Base-by-base conservation (phyloP, 306 rosid genomes). In the Vachellia collinsii region DNA sequence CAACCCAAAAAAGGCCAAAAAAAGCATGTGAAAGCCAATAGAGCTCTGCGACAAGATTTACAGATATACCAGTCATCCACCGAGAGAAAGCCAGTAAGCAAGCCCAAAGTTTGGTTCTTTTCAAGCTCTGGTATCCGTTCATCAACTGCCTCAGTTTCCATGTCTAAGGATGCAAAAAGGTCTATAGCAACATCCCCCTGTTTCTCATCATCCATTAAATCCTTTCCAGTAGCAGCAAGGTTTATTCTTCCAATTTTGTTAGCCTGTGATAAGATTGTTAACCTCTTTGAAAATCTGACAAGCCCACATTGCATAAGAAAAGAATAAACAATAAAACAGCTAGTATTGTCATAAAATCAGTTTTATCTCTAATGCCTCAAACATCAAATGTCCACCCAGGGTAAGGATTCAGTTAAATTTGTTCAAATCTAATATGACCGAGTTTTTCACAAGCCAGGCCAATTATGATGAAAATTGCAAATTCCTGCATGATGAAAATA, bases 181-280 rank as follows among this genome's bases (percentile, higher is more conserved):
- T 95, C 97, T 84, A 93, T 85, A 11, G 88, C 89, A 79, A 93
- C 94, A 67, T 95, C 99, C 79, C 98, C 99, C 73, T 72, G 97
- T 85, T 95, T 95, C 87, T 93, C 99, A 22, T 95, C 99, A 82
- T 95, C 99, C 99, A 95, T 95, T 43, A 95, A 85, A 86, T 95
- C 99, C 83, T 95, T 95, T 68, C 99, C 99, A 11, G 92, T 95
- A 42, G 98, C 97, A 73, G 99, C 98, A 81, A 95, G 99, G 76
- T 95, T 95, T 89, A 95, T 95, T 87, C 88, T 91, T 58, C 99
- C 99, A 76, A 93, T 95, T 85, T 92, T 95, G 77, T 83, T 95
- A 61, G 97, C 99, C 99, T 95, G 96, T 54, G 74, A 83, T 56
- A 64, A 80, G 25, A 69, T 41, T 69, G 66, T 76, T 67, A 82